Evolutionary conservation across 2,329 filamentous ascomycete species (phyloP), one percentile per base, ranked within the genome.

Genomic region (Phaeosphaeriaceae sp.): DNA sequence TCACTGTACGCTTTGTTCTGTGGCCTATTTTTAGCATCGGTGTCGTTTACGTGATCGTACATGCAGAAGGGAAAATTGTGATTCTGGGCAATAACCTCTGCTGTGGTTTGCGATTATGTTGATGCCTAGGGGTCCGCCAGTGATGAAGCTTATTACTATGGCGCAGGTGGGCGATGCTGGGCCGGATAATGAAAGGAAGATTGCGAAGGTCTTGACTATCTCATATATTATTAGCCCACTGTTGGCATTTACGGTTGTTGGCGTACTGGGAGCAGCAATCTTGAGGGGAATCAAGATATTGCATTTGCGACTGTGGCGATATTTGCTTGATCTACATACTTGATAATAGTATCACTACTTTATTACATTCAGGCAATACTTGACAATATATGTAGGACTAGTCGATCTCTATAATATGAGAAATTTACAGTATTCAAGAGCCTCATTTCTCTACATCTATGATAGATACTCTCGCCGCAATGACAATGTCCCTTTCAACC

Each of bases 61-160:
- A 74, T 6, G 74, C 72, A 23, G 74, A 73, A 40, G 84, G 83
- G 0, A 60, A 57, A 1, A 35, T 44, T 6, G 55, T 52, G 6
- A 20, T 83, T 2, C 61, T 88, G 2, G 75, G 76, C 1, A 59
- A 74, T 3, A 85, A 88, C 60, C 84, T 84, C 0, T 87, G 55
- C 69, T 88, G 16, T 87, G 84, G 83, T 88, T 88, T 60, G 76
- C 73, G 1, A 77, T 84, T 77, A 84, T 84, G 81, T 63, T 84
- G 12, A 83, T 83, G 77, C 81, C 81, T 0, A 76, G 77, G 1
- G 81, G 81, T 0, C 81, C 81, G 33, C 78, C 80, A 2, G 80
- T 81, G 0, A 73, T 83, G 76, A 80, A 81, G 33, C 70, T 80
- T 26, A 78, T 77, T 11, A 79, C 78, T 1, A 69, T 83, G 51